Evolutionary conservation across 352 stramenopile genomes (phyloP).

Genomic region (Phytophthora sp.): DNA sequence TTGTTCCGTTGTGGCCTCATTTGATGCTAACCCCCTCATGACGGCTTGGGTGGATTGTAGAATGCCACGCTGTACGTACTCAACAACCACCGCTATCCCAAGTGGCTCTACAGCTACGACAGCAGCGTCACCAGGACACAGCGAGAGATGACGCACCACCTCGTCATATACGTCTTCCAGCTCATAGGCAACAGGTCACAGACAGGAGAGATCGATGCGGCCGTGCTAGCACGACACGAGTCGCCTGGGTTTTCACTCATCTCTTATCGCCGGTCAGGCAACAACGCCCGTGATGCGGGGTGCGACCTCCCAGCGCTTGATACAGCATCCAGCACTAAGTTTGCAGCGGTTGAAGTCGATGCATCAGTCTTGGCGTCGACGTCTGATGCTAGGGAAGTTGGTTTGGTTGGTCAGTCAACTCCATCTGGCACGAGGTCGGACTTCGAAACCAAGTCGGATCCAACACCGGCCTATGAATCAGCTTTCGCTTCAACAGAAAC

Average conservation of each 20-base stretch:
- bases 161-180: constrained; percentile 50
- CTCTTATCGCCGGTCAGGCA: constrained; percentile 43
- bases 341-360: constrained; percentile 8
- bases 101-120: constrained; percentile 63
- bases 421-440: neutral
- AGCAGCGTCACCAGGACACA: constrained; percentile 52
- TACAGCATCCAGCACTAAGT: neutral
- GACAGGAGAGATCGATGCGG: constrained; percentile 9
- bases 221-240: constrained; percentile 42
- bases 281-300: constrained; percentile 7
- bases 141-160: constrained; percentile 53
- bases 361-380: neutral
- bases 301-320: constrained; percentile 26
- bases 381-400: constrained; percentile 9
- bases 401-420: neutral
- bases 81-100: constrained; percentile 59
- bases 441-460: neutral
- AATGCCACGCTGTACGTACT: constrained; percentile 49
- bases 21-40: too few species aligned
- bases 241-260: constrained; percentile 44
- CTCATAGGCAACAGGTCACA: constrained; percentile 13
- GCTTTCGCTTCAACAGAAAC: neutral
- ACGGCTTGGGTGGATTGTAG: constrained; percentile 26
- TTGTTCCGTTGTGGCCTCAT: too few species aligned
- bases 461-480: neutral